Base-by-base conservation (phyloP, 1,139 yeast genomes). In the Pichia sp. region DNA sequence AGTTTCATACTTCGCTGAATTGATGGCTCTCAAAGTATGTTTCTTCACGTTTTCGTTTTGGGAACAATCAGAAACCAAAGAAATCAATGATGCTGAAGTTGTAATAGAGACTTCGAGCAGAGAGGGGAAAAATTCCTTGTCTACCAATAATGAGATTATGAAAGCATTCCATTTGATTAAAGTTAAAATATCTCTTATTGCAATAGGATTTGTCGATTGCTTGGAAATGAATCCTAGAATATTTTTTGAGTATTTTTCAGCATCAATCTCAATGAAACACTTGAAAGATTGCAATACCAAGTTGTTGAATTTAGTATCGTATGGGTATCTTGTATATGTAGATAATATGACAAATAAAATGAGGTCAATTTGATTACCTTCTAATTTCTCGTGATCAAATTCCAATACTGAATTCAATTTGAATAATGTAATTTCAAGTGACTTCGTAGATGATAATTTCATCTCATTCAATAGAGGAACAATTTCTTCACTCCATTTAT, bases 101-200 rank as follows among this genome's bases (percentile, higher is more conserved):
- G 51, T 29, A 23, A 53, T 43, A 3, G 57, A 46, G 28, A 43
- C 49, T 7, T 46, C 45, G 3, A 50, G 28, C 8, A 52, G 27
- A 2, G 46, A 36, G 6, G 42, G 52, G 47, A 42, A 54, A 16
- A 49, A 37, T 5, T 49, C 43, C 11, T 46, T 32, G 11, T 47
- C 47, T 4, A 50, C 46, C n/a, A 54, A 48, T 27, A 44, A 38
- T 10, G 41, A 26, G 23, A 50, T 34, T 27, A 69, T 57, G 27
- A 56, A 53, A 49, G 71, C 72, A 40, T 68, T 62, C 88, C 90
- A 83, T 33, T 69, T 68, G 40, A 82, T 65, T 23, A 82, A 64
- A 4, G 81, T 71, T 56, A 78, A 64, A 48, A 77, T 64, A 58
- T 78, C 85, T 5, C 77, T 65, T 4, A 71, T 59, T 3, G 90